Conservation (phyloP, 2,329 filamentous ascomycete genomes). For the Cercospora janseana region DNA sequence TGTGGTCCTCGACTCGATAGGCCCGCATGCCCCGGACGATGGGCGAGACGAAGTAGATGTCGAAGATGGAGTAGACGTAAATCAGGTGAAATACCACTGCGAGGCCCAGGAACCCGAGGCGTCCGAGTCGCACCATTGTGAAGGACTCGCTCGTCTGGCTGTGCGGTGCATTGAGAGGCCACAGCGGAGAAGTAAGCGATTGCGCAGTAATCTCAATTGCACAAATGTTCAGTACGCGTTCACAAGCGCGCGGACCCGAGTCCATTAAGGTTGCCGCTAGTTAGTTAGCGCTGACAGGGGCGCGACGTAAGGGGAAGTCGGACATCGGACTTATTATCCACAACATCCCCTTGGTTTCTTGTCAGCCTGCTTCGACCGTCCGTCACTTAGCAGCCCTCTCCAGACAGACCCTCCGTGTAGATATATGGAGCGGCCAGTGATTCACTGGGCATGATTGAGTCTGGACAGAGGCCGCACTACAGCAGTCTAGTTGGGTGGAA, state of each 20-base stretch:
- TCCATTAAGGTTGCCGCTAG: slow-evolving; percentile 6
- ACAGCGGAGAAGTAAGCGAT: neutral
- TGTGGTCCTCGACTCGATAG: slow-evolving; percentile 62
- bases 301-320: too few species aligned
- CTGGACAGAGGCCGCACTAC: too few species aligned
- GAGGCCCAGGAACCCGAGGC: slow-evolving; percentile 80
- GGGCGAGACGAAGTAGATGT: slow-evolving; percentile 97
- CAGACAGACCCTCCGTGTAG: too few species aligned
- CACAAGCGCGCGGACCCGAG: slow-evolving; percentile 1
- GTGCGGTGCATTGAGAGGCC: neutral
- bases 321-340: too few species aligned
- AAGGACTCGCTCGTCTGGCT: slow-evolving; percentile 2
- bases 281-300: neutral
- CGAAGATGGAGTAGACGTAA: slow-evolving; percentile 94
- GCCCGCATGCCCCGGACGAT: slow-evolving; percentile 94
- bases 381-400: too few species aligned
- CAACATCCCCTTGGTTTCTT: too few species aligned
- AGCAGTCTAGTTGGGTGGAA: too few species aligned
- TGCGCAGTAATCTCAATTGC: too few species aligned
- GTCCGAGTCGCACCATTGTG: slow-evolving; percentile 57
- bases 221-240: slow-evolving; percentile 1
- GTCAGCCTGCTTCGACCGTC: too few species aligned
- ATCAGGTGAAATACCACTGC: slow-evolving; percentile 90
- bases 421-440: too few species aligned
- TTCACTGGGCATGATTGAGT: too few species aligned